Evolutionary conservation across 306 rosid species (phyloP).

Genomic region (Calophaca sinica): DNA sequence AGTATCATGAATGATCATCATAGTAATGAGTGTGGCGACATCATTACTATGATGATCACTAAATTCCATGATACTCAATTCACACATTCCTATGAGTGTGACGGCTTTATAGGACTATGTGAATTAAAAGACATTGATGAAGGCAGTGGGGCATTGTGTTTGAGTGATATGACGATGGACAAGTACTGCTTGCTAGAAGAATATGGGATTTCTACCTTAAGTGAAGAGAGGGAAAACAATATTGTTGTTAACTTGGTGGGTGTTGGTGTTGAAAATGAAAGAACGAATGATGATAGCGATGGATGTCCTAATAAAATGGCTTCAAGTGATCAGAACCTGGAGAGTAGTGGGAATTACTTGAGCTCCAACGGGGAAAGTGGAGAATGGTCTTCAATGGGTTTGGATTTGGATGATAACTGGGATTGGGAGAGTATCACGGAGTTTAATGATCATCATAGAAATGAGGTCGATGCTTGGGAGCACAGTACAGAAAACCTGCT

Average conservation of each 20-base stretch:
- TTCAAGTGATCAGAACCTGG: constrained; percentile 4
- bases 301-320: not conserved
- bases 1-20: constrained; percentile 12
- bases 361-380: constrained; percentile 26
- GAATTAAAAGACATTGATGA: constrained; percentile 23
- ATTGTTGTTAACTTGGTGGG: not conserved
- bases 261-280: not conserved
- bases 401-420: constrained; percentile 38
- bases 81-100: not conserved
- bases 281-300: too few species aligned
- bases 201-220: constrained; percentile 46
- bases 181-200: constrained; percentile 32
- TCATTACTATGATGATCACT: too few species aligned
- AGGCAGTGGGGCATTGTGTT: constrained; percentile 45
- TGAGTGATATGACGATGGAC: constrained; percentile 29
- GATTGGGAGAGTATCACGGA: constrained; percentile 53
- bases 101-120: constrained; percentile 2
- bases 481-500: constrained; percentile 44
- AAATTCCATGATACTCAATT: too few species aligned
- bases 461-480: not conserved
- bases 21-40: not conserved
- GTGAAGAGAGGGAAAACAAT: constrained; percentile 47
- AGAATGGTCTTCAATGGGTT: constrained; percentile 33
- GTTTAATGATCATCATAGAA: constrained; percentile 13
- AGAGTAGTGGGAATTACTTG: not conserved